These are phyloP conservation scores for Citrullus amarus DNA, from an alignment of 306 rosid genomes.

Conservation along the genomic window DNA sequence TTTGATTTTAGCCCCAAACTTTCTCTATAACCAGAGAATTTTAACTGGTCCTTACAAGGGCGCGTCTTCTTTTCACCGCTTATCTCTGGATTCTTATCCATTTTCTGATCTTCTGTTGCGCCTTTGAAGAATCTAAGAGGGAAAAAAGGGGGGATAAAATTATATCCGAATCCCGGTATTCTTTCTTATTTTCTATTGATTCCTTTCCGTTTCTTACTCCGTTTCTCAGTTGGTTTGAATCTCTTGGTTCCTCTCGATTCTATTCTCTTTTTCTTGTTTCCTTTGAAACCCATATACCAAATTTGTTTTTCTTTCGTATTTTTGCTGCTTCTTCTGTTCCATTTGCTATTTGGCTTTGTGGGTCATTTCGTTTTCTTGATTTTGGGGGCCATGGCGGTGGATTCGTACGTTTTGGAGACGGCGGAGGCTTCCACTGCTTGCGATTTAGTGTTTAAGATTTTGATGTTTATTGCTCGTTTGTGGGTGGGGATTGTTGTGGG, in stretches of 20 bases:
- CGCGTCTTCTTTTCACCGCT: slow-evolving; percentile 27
- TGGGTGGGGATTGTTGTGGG: slow-evolving; percentile 78
- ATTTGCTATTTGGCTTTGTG: neutral
- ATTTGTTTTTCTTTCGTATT: neutral
- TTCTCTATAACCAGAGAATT: slow-evolving; percentile 5
- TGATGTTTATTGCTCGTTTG: slow-evolving; percentile 42
- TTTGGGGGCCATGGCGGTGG: slow-evolving; percentile 27
- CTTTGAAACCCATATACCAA: neutral
- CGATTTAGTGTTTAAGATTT: slow-evolving; percentile 27
- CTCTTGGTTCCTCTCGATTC: neutral
- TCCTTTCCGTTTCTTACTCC: neutral
- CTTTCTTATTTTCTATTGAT: neutral
- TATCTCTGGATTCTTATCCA: slow-evolving; percentile 61
- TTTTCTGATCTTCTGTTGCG: slow-evolving; percentile 6
- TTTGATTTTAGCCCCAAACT: neutral
- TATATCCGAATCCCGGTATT: slow-evolving; percentile 30
- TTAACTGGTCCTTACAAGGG: slow-evolving; percentile 16
- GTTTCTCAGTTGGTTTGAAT: neutral
- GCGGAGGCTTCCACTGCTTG: slow-evolving; percentile 20
- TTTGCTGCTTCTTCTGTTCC: neutral
- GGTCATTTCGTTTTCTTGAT: neutral
- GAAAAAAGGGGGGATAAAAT: neutral
- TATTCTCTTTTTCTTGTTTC: neutral
- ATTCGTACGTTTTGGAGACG: slow-evolving; percentile 29
- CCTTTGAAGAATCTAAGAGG: neutral